These are phyloP conservation scores for Boletus sp. DNA, from an alignment of 768 basidiomycete genomes.

Conservation along the genomic window DNA sequence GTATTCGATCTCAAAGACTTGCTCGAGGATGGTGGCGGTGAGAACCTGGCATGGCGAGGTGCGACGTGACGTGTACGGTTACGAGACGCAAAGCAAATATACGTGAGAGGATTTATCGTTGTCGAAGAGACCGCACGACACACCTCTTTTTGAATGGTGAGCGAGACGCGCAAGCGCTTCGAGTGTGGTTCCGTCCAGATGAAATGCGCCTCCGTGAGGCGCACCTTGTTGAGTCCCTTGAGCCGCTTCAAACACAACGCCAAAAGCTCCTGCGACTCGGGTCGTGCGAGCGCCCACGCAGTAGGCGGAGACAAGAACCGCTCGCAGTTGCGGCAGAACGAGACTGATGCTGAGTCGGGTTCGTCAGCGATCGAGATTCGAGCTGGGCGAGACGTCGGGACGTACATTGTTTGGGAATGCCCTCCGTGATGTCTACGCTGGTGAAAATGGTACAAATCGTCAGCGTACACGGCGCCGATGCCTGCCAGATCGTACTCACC, in stretches of 20 bases:
- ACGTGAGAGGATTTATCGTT: fast-evolving
- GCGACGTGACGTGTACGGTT: background rate
- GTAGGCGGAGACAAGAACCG: constrained; percentile 90
- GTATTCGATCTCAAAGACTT: constrained; percentile 96
- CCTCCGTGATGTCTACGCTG: constrained; percentile 96
- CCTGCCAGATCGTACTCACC: constrained; percentile 45
- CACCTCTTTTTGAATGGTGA: constrained; percentile 99
- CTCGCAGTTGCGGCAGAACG: constrained; percentile 95
- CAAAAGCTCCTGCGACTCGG: constrained; percentile 90
- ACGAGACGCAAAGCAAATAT: background rate
- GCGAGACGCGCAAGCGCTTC: constrained; percentile 84
- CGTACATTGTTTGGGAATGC: constrained; percentile 91
- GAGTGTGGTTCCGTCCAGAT: constrained; percentile 99
- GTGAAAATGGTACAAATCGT: background rate
- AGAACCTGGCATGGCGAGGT: constrained; percentile 59
- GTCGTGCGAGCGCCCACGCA: constrained; percentile 81
- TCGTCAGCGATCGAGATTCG: background rate
- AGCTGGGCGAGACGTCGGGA: background rate
- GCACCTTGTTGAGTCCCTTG: constrained; percentile 90
- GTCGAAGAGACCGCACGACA: constrained; percentile 17
- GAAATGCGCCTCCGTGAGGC: constrained; percentile 96
- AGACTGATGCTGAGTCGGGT: constrained; percentile 65
- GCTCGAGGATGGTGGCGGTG: constrained; percentile 92
- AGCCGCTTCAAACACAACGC: constrained; percentile 94
- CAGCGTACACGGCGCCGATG: background rate